Percentiles rank a stretch among this genome's conserved stretches.
Evolutionary conservation across 805 yeast genomes (phyloP).

Genomic region (Barnettozyma wickerhamii): DNA sequence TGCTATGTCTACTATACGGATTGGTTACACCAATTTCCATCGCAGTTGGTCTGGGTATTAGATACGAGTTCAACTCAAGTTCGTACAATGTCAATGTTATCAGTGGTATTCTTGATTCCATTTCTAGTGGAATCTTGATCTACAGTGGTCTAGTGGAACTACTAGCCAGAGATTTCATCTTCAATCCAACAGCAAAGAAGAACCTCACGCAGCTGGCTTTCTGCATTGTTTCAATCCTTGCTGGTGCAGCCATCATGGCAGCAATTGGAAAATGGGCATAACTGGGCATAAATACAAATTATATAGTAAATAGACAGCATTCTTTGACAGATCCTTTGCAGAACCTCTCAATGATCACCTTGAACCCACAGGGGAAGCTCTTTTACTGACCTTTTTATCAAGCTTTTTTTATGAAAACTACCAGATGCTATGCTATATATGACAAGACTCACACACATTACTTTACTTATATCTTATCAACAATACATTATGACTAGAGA

Average conservation of each 20-base stretch:
- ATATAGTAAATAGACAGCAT: too few relatives aligned
- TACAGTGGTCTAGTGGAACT: slow-evolving; percentile 74
- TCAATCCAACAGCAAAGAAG: slow-evolving; percentile 51
- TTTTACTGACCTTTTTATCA: too few relatives aligned
- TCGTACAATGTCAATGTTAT: slow-evolving; percentile 54
- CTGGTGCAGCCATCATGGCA: slow-evolving; percentile 70
- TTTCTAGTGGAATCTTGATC: slow-evolving; percentile 69
- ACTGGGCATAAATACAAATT: too few relatives aligned
- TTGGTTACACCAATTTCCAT: slow-evolving; percentile 67
- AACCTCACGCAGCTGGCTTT: slow-evolving; percentile 42
- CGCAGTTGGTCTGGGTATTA: slow-evolving; percentile 70
- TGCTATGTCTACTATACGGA: slow-evolving; percentile 41
- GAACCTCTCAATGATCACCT: too few relatives aligned
- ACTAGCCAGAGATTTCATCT: slow-evolving; percentile 63
- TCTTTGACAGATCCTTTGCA: too few relatives aligned
- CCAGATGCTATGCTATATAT: too few relatives aligned
- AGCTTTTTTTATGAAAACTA: too few relatives aligned
- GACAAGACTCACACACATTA: too few relatives aligned
- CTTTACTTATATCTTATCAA: too few relatives aligned
- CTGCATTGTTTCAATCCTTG: slow-evolving; percentile 43
- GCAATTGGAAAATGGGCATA: slow-evolving; percentile 64
- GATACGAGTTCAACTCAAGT: slow-evolving; percentile 52
- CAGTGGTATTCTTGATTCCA: slow-evolving; percentile 65
- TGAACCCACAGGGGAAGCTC: too few relatives aligned
- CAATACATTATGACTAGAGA: too few relatives aligned